phyloP scores from a whole-genome alignment of 2,329 filamentous ascomycete species.

The Colletotrichum incanum region DNA sequence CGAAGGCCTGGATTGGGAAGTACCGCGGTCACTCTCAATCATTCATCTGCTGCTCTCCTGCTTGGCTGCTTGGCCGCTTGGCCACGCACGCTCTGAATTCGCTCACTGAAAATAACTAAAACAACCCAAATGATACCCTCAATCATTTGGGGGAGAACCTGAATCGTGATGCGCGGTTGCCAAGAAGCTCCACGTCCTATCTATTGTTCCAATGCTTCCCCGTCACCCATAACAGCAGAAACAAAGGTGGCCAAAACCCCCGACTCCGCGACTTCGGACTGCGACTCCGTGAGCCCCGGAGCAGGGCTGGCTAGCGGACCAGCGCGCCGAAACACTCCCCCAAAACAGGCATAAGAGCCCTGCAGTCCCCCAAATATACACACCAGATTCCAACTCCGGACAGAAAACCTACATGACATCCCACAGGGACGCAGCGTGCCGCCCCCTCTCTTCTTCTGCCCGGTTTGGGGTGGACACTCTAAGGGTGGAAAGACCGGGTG shows the following conservation, averaged over 20 bases:
- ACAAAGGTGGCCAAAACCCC: constrained; percentile 25
- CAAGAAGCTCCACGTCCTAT: constrained; percentile 19
- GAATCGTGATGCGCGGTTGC: constrained; percentile 30
- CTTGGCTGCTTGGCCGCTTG: neutral
- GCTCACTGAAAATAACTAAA: constrained; percentile 4
- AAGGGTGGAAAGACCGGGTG: constrained; percentile 5
- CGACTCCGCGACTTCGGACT: constrained; percentile 34
- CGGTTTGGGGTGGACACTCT: neutral
- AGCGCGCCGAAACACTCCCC: constrained; percentile 38
- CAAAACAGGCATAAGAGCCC: constrained; percentile 25
- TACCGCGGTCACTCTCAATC: neutral
- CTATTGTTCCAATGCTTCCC: neutral
- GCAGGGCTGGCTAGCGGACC: constrained; percentile 35
- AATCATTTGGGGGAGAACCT: constrained; percentile 11
- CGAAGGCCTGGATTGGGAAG: neutral
- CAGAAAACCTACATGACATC: neutral
- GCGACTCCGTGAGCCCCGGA: constrained; percentile 34
- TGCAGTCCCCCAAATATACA: no score
- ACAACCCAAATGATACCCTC: constrained; percentile 4
- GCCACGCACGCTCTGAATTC: neutral
- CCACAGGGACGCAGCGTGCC: constrained; percentile 10
- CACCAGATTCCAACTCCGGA: neutral
- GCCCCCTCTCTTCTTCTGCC: neutral
- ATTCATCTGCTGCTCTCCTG: neutral
- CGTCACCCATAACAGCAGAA: constrained; percentile 21